Evolutionary conservation across 2,329 filamentous ascomycete species (phyloP).

Genomic region (Fusarium sp.): DNA sequence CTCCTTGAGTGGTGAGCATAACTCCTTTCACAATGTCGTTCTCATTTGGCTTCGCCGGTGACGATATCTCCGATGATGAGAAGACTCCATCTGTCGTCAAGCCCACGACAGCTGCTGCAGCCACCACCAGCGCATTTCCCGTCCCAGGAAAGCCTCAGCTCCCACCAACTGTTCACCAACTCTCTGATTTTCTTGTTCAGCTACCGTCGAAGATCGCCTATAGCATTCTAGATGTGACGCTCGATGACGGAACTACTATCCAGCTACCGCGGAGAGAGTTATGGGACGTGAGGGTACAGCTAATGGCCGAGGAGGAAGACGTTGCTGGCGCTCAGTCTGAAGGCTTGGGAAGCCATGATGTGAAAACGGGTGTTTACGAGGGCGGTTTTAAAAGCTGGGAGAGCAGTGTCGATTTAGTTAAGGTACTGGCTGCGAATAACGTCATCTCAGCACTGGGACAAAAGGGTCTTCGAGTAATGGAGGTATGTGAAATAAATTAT

Average conservation of each 20-base stretch:
- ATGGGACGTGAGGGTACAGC: slow-evolving; percentile 83
- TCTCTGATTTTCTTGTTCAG: slow-evolving; percentile 62
- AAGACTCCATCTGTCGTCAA: slow-evolving; percentile 38
- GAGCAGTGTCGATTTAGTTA: slow-evolving; percentile 82
- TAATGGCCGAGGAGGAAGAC: slow-evolving; percentile 77
- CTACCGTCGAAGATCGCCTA: slow-evolving; percentile 82
- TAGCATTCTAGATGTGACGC: slow-evolving; percentile 67
- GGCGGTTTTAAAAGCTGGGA: slow-evolving; percentile 93
- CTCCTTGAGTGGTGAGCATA: slow-evolving; percentile 6
- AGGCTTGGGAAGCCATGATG: slow-evolving; percentile 74
- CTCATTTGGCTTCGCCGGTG: slow-evolving; percentile 70
- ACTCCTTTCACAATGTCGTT: slow-evolving; percentile 56
- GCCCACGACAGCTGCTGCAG: slow-evolving; percentile 39
- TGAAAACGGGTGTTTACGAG: slow-evolving; percentile 85
- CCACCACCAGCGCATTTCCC: slow-evolving; percentile 62
- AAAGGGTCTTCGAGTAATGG: slow-evolving; percentile 59
- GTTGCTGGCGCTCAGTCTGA: slow-evolving; percentile 49
- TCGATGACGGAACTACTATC: slow-evolving; percentile 63
- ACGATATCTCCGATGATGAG: slow-evolving; percentile 66
- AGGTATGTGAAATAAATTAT: slow-evolving; percentile 56
- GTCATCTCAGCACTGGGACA: slow-evolving; percentile 47
- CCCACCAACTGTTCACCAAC: slow-evolving; percentile 61
- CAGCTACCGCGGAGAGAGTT: slow-evolving; percentile 78
- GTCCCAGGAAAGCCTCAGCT: slow-evolving; percentile 70
- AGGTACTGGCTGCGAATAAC: slow-evolving; percentile 64